Conservation (phyloP, 345 rosid species). For the Cardamine chenopodiifolia region DNA sequence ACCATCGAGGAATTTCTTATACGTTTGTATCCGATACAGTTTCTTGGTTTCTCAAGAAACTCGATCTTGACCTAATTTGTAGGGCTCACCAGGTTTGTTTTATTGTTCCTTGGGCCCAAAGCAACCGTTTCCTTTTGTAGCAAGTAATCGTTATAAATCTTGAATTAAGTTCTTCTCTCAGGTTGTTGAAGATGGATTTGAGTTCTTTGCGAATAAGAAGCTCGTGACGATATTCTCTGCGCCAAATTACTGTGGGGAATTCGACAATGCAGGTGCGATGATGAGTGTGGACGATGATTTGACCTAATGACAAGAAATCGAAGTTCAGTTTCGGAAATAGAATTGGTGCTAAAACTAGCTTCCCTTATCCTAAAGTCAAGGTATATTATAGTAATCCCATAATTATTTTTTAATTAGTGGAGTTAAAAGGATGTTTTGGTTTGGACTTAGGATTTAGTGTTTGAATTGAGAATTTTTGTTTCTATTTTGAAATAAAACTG, state of each 20-base stretch:
- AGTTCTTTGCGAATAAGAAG: conserved; percentile 72
- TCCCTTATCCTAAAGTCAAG: conserved; percentile 55
- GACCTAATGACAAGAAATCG: conserved; percentile 60
- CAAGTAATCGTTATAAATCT: background rate
- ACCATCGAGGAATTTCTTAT: conserved; percentile 86
- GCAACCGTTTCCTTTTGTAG: background rate
- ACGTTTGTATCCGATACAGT: conserved; percentile 74
- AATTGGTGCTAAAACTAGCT: conserved; percentile 48
- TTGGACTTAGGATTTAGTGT: background rate
- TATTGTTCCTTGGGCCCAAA: conserved; percentile 6
- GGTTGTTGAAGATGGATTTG: conserved; percentile 94
- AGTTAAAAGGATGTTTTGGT: background rate
- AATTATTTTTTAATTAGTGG: background rate
- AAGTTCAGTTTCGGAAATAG: conserved; percentile 59
- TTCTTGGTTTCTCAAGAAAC: conserved; percentile 59
- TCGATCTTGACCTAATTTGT: conserved; percentile 77
- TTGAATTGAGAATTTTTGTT: background rate
- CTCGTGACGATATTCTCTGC: conserved; percentile 89
- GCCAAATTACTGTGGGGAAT: conserved; percentile 85
- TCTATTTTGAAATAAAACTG: background rate
- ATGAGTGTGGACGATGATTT: conserved; percentile 73
- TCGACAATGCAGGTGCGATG: conserved; percentile 91
- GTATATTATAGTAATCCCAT: conserved; percentile 35
- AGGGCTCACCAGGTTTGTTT: conserved; percentile 82
- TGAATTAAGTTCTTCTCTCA: background rate